Base-by-base conservation (phyloP, 2,329 filamentous ascomycete species). In the Huntiella moniliformis region DNA sequence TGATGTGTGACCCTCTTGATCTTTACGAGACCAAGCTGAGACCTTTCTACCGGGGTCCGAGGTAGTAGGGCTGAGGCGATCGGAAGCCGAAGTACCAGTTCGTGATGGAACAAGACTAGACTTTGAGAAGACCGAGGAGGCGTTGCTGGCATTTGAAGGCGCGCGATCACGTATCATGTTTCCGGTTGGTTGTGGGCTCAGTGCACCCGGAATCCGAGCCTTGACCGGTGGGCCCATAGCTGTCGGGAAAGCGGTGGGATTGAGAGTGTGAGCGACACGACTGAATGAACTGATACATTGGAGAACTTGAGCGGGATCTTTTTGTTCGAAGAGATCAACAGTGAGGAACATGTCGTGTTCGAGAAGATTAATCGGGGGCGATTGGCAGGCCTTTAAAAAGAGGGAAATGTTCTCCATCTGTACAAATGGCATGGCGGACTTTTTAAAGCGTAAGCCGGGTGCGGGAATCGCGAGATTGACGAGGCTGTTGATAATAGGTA, bases 331-430 rank as follows among this genome's bases (percentile, higher is more conserved):
- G 41, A 98, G 70, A 63, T 98, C 91, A 59, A 98, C 88, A 4
- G 91, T 98, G 51, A 96, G 76, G 64, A 98, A 98, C 53, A 87
- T 78, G 62, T 98, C 91, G 66, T 98, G 91, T 39, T 87, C 79
- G 48, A 84, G 86, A 50, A 98, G 76, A 61, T 79, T 87, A 44
- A 98, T 67, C 0, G 91, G 91, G 18, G 82, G 75, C 43, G 74
- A 67, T 62, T 94, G 83, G 66, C 87, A 93, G 50, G 85, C 86
- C 56, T 75, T 77, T 45, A 98, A 75, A 63, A 95, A 98, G 58
- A 93, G 84, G 4, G 87, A 92, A 57, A 98, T 95, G 60, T 98
- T 98, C 62, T 98, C 91, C 87, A 96, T 96, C 63, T 98, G 91
- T 36, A 96, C 88, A 59, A 98, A 98, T 0, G 91, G 91, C 88